A percentile compares a stretch with the other conserved stretches of the same genome.
Evolutionary conservation across 257 asterid species (phyloP).

Genomic region (Anisodus tanguticus): DNA sequence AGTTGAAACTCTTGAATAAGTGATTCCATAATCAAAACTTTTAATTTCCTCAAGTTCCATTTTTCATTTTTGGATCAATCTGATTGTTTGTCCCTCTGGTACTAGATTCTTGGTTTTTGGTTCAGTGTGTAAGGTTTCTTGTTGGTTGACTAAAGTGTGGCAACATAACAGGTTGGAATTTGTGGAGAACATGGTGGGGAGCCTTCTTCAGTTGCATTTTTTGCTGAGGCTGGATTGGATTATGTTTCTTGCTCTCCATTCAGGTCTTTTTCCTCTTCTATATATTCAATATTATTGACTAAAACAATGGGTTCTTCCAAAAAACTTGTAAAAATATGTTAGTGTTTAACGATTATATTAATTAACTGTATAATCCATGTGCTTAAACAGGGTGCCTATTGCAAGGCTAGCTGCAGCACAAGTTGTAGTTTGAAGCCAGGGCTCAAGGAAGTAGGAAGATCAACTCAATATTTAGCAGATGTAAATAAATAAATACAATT

Average conservation of each 20-base stretch:
- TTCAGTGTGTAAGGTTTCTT: background rate
- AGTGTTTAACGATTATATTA: too few species aligned
- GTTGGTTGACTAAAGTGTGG: background rate
- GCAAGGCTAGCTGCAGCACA: constrained; percentile 99
- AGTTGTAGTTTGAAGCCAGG: constrained; percentile 53
- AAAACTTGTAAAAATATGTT: background rate
- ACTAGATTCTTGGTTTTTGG: background rate
- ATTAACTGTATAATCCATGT: background rate
- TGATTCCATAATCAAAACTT: too few species aligned
- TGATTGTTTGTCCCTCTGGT: background rate
- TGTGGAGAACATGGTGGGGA: constrained; percentile 99
- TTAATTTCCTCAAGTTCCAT: background rate
- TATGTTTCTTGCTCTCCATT: constrained; percentile 98
- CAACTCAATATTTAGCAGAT: constrained; percentile 26
- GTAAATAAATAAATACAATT: constrained; percentile 40
- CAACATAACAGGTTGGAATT: constrained; percentile 68
- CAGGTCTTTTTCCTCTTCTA: constrained; percentile 48
- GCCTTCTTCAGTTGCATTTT: constrained; percentile 94
- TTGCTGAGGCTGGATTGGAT: constrained; percentile 86
- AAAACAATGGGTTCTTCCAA: background rate
- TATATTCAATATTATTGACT: background rate
- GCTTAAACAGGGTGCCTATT: constrained; percentile 73
- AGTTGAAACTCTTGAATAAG: too few species aligned
- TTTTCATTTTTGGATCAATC: background rate
- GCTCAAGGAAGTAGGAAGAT: constrained; percentile 21